A percentile compares a stretch with the other conserved stretches of the same genome.
phyloP scores from a whole-genome alignment of 805 yeast genomes.

The Ogataea philodendri region DNA sequence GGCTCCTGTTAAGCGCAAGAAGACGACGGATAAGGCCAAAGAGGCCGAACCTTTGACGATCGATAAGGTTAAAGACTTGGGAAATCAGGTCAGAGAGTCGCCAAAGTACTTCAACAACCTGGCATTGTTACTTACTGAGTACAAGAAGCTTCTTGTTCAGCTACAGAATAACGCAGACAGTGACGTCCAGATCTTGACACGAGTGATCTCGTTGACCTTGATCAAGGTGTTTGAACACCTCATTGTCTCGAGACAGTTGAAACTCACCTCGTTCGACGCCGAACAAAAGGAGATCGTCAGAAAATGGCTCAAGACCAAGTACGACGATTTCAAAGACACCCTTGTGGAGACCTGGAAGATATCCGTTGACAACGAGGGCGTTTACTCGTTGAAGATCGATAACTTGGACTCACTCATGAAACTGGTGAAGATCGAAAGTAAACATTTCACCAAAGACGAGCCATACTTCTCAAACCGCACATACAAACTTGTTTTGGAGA shows the following conservation, averaged over 20 bases:
- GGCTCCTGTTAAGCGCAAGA: constrained; percentile 9
- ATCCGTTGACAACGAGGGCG: constrained; percentile 35
- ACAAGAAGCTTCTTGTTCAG: constrained; percentile 26
- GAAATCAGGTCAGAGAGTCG: constrained; percentile 38
- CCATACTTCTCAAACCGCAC: constrained; percentile 61
- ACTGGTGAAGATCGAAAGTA: constrained; percentile 55
- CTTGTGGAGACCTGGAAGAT: constrained; percentile 42
- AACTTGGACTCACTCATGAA: constrained; percentile 54
- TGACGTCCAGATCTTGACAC: constrained; percentile 28
- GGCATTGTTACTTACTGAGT: constrained; percentile 43
- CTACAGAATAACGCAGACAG: constrained; percentile 20
- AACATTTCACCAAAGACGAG: constrained; percentile 46
- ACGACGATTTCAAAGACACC: constrained; percentile 49
- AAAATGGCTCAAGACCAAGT: constrained; percentile 62
- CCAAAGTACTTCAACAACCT: constrained; percentile 56
- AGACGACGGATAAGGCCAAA: background rate
- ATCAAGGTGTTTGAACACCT: constrained; percentile 49
- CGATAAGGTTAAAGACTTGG: constrained; percentile 26
- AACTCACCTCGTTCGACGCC: constrained; percentile 30
- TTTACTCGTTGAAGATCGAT: constrained; percentile 50
- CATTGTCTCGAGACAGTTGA: constrained; percentile 41
- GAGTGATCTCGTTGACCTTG: constrained; percentile 43
- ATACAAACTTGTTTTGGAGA: constrained; percentile 41
- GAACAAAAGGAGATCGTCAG: constrained; percentile 51
- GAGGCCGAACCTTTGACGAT: constrained; percentile 15